These are phyloP conservation scores for Leishmania gerbilli DNA, from an alignment of 208 protist genomes.

Conservation along the genomic window DNA sequence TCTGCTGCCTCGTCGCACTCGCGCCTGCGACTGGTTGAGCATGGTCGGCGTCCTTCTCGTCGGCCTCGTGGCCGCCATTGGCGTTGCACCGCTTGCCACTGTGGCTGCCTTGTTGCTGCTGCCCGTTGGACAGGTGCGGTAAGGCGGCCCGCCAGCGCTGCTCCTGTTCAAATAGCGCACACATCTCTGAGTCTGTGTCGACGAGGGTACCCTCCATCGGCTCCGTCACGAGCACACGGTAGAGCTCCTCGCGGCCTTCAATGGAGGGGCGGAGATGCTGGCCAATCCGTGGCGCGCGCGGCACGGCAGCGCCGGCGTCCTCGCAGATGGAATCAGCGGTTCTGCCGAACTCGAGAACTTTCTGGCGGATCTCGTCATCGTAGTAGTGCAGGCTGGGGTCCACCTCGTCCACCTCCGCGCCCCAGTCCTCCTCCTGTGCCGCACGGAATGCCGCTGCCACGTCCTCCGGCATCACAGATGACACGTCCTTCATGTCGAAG, in stretches of 20 bases:
- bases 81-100: not conserved
- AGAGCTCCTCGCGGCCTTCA: constrained; percentile 27
- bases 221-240: constrained; percentile 27
- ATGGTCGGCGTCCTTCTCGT: not conserved
- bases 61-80: not conserved
- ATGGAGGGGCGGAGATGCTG: constrained; percentile 30
- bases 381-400: constrained; percentile 50
- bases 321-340: not conserved
- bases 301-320: not conserved
- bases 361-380: constrained; percentile 31
- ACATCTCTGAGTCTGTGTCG: constrained; percentile 55
- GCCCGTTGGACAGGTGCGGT: not conserved
- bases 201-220: constrained; percentile 25
- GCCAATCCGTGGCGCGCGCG: not conserved
- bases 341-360: constrained; percentile 10
- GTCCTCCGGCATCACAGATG: constrained; percentile 19
- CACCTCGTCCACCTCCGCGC: constrained; percentile 33
- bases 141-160: constrained; percentile 34
- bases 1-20: not conserved
- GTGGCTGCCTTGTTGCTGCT: not conserved
- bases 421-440: constrained; percentile 38
- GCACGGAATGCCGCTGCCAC: constrained; percentile 29
- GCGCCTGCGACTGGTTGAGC: not conserved
- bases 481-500: constrained; percentile 41
- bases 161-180: constrained; percentile 28